Percentiles rank a stretch among this genome's conserved stretches.
Conservation (phyloP, 139 green algal genomes). For the Eudorina sp. region DNA sequence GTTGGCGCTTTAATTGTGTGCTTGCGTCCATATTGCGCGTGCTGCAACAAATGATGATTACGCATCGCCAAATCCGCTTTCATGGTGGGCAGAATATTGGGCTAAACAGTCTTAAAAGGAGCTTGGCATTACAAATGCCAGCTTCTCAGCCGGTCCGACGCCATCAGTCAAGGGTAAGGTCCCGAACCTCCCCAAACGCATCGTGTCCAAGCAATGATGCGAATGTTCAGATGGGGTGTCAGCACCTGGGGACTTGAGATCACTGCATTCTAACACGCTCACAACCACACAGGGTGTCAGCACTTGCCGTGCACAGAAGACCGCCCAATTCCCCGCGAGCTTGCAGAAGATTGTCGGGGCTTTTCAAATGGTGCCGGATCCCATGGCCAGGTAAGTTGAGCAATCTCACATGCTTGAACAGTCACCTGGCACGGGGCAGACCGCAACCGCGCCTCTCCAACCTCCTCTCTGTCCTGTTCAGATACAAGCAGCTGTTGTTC, state of each 20-base stretch:
- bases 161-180: conserved; percentile 9
- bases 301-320: conserved; percentile 44
- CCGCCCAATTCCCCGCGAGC: conserved; percentile 66
- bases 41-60: conserved; percentile 10
- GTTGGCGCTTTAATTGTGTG: no score
- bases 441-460: background rate
- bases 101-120: background rate
- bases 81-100: background rate
- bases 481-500: conserved; percentile 98
- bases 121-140: background rate
- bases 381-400: conserved; percentile 68
- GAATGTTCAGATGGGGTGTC: no score
- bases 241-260: no score
- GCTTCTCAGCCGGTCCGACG: background rate
- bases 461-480: background rate
- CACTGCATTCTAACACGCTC: no score
- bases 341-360: conserved; percentile 83
- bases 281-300: background rate
- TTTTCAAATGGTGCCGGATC: conserved; percentile 89
- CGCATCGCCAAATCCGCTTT: background rate
- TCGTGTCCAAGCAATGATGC: no score
- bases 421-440: background rate
- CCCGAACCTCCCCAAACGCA: no score
- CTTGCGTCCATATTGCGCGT: no score
- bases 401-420: background rate